phyloP scores from a whole-genome alignment of 495 filamentous ascomycete genomes.

The Penicillium subrubescens region DNA sequence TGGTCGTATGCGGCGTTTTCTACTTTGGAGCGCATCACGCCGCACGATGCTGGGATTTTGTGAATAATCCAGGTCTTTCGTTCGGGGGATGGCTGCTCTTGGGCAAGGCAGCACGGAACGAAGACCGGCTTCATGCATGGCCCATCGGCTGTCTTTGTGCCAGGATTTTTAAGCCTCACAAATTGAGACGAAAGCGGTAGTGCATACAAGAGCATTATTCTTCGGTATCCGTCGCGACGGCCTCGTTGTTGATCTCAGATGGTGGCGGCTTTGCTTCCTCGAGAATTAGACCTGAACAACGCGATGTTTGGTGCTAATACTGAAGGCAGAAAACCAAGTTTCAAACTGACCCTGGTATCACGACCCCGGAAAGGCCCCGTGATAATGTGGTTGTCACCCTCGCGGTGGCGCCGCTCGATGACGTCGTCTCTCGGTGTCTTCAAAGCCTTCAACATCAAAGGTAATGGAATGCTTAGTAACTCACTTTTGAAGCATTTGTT shows the following conservation, averaged over 20 bases:
- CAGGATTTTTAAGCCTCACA: not conserved
- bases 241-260: not conserved
- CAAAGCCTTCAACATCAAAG: no score
- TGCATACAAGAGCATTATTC: not conserved
- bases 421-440: not conserved
- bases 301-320: not conserved
- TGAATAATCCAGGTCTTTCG: not conserved
- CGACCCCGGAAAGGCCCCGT: no score
- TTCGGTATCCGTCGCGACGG: not conserved
- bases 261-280: not conserved
- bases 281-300: not conserved
- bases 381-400: not conserved
- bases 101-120: not conserved
- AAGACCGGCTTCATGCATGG: not conserved
- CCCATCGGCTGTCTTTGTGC: not conserved
- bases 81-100: not conserved
- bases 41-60: not conserved
- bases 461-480: no score
- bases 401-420: not conserved
- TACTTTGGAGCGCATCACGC: not conserved
- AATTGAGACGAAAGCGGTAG: not conserved
- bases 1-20: not conserved
- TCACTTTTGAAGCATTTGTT: no score
- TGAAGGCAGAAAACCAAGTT: not conserved
- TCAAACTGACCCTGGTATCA: not conserved